Percentiles rank a stretch among this genome's conserved stretches.
phyloP scores from a whole-genome alignment of 1,284 basidiomycete genomes.

The Ceraceosorus bombacis region DNA sequence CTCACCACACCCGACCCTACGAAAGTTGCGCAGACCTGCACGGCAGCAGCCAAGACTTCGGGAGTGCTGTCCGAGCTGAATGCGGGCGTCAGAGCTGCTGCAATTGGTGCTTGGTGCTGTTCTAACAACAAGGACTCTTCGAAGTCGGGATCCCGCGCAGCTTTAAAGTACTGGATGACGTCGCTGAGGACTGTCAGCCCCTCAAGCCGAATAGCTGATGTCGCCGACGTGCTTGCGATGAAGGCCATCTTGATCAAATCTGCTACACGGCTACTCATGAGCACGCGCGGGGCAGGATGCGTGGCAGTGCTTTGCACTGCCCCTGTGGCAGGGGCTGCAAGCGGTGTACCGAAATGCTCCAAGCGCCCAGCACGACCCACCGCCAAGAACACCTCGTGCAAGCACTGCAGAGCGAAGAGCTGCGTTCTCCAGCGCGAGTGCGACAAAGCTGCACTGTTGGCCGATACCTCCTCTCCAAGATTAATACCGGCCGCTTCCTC shows the following conservation, averaged over 20 bases:
- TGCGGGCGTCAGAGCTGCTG: constrained; percentile 93
- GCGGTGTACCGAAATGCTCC: constrained; percentile 56
- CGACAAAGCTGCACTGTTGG: constrained; percentile 1
- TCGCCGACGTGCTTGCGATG: constrained; percentile 88
- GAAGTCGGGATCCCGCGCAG: constrained; percentile 83
- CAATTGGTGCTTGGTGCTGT: constrained; percentile 96
- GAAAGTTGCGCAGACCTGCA: constrained; percentile 89
- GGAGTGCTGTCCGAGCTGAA: constrained; percentile 91
- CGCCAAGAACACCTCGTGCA: constrained; percentile 78
- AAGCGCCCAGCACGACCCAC: constrained; percentile 60
- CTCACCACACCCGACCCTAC: constrained; percentile 92
- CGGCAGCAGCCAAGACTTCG: constrained; percentile 83
- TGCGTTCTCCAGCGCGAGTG: constrained; percentile 80
- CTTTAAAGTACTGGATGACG: constrained; percentile 84
- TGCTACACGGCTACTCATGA: constrained; percentile 71
- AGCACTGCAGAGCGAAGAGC: constrained; percentile 82
- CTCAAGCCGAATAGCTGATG: constrained; percentile 88
- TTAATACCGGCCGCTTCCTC: constrained; percentile 81
- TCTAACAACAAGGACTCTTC: constrained; percentile 84
- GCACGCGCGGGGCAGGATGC: constrained; percentile 18
- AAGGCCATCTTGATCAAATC: constrained; percentile 98
- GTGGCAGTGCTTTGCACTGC: constrained; percentile 23
- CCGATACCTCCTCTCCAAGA: constrained; percentile 24
- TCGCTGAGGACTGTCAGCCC: constrained; percentile 82
- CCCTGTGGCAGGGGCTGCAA: constrained; percentile 7